Evolutionary conservation across 371 early-diverging fungal genomes (phyloP).

Genomic region (Umbelopsis sp.): DNA sequence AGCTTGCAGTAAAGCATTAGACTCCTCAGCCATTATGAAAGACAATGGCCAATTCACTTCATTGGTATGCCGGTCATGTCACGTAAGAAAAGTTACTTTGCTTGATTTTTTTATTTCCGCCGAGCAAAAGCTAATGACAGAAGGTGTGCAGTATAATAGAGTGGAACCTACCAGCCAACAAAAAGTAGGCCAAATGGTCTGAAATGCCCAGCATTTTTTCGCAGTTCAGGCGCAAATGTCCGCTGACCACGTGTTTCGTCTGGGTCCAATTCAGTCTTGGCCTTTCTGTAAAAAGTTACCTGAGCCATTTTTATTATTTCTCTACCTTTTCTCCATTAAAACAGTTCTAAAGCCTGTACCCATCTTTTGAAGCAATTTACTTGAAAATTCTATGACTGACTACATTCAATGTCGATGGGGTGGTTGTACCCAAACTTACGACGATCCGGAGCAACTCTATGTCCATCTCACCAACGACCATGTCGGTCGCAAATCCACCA

Average conservation of each 20-base stretch:
- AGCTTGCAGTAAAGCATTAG: constrained; percentile 41
- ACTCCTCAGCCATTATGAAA: constrained; percentile 43
- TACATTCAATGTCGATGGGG: constrained; percentile 53
- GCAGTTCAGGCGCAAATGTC: background rate
- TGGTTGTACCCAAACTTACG: constrained; percentile 53
- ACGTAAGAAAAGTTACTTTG: background rate
- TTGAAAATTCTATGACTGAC: background rate
- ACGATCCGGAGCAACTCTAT: constrained; percentile 79
- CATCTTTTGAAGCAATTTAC: background rate
- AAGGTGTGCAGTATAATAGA: background rate
- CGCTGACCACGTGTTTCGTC: constrained; percentile 10
- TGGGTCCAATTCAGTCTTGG: background rate
- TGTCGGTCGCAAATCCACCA: constrained; percentile 88
- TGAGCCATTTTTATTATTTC: background rate
- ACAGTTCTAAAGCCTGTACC: background rate
- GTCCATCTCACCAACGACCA: constrained; percentile 85
- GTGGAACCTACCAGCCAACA: background rate
- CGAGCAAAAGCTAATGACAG: no score
- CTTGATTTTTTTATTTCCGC: background rate
- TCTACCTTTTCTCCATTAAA: background rate
- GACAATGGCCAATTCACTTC: constrained; percentile 22
- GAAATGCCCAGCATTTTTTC: no score
- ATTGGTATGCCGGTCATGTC: constrained; percentile 3
- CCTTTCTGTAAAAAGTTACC: background rate
- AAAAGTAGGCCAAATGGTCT: no score